Evolutionary conservation across 306 rosid genomes (phyloP).

Genomic region (Erythrophleum fordii): DNA sequence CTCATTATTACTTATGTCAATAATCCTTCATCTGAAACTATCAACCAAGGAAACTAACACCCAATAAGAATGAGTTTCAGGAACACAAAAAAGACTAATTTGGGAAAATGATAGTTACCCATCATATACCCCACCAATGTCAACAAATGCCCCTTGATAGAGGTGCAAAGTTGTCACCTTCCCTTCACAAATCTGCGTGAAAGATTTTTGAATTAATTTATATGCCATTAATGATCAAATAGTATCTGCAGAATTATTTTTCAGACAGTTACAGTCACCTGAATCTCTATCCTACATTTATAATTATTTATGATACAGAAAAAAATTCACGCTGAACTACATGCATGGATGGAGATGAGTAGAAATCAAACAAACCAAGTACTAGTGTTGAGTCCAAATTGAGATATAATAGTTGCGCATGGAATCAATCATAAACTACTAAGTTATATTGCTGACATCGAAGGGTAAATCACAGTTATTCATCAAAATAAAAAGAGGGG

Average conservation of each 20-base stretch:
- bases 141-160: slow-evolving; percentile 98
- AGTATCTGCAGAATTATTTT: slow-evolving; percentile 19
- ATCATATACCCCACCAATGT: slow-evolving; percentile 96
- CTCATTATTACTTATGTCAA: slow-evolving; percentile 5
- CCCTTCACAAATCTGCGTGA: slow-evolving; percentile 83
- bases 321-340: slow-evolving; percentile 16
- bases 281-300: slow-evolving; percentile 20
- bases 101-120: slow-evolving; percentile 60
- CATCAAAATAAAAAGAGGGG: not conserved
- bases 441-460: not conserved
- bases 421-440: not conserved
- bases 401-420: not conserved
- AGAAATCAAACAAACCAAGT: slow-evolving; percentile 24
- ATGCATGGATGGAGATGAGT: slow-evolving; percentile 20
- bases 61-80: slow-evolving; percentile 19
- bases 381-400: not conserved
- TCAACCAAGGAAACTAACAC: slow-evolving; percentile 29
- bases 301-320: not conserved
- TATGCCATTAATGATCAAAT: not conserved
- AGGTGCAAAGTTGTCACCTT: slow-evolving; percentile 83
- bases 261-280: slow-evolving; percentile 17
- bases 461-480: slow-evolving; percentile 14
- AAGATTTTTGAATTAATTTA: slow-evolving; percentile 27
- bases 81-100: slow-evolving; percentile 23
- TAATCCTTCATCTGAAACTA: slow-evolving; percentile 30